phyloP scores from a whole-genome alignment of 495 filamentous ascomycete species.

The Penicillium herquei region DNA sequence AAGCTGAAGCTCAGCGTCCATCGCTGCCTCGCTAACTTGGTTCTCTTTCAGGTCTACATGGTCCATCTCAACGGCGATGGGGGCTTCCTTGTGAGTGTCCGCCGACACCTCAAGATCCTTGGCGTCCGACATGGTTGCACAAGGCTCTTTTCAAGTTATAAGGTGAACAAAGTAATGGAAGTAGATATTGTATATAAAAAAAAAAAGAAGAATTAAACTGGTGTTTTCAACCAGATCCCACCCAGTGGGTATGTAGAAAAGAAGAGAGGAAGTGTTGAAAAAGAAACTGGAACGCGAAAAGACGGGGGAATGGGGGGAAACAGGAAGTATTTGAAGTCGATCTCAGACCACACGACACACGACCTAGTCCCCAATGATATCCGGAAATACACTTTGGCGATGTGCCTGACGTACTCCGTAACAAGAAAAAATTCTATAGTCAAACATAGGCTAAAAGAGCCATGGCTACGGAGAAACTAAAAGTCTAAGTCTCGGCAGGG shows the following conservation, averaged over 20 bases:
- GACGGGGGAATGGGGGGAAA: constrained; percentile 6
- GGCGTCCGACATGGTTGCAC: constrained; percentile 26
- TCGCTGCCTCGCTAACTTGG: constrained; percentile 32
- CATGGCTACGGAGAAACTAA: constrained; percentile 6
- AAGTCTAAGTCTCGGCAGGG: constrained; percentile 11
- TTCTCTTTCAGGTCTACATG: constrained; percentile 27
- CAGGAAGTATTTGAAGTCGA: constrained; percentile 19
- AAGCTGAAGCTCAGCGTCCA: constrained; percentile 35
- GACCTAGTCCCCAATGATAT: constrained; percentile 1
- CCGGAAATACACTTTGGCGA: constrained; percentile 17
- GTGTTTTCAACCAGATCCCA: neutral
- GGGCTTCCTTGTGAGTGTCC: constrained; percentile 29
- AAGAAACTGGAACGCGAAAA: constrained; percentile 1
- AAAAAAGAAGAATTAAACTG: neutral
- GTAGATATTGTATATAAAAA: neutral
- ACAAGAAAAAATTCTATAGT: neutral
- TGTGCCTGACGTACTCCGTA: constrained; percentile 4
- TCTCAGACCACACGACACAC: constrained; percentile 6
- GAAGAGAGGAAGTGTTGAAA: neutral
- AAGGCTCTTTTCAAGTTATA: constrained; percentile 2
- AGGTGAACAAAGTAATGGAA: constrained; percentile 2
- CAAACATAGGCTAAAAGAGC: constrained; percentile 4
- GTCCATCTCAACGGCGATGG: constrained; percentile 25
- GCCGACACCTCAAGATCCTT: constrained; percentile 32
- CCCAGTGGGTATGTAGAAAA: constrained; percentile 1